Conservation (phyloP, 2,329 filamentous ascomycete species). For the Capronia americana region DNA sequence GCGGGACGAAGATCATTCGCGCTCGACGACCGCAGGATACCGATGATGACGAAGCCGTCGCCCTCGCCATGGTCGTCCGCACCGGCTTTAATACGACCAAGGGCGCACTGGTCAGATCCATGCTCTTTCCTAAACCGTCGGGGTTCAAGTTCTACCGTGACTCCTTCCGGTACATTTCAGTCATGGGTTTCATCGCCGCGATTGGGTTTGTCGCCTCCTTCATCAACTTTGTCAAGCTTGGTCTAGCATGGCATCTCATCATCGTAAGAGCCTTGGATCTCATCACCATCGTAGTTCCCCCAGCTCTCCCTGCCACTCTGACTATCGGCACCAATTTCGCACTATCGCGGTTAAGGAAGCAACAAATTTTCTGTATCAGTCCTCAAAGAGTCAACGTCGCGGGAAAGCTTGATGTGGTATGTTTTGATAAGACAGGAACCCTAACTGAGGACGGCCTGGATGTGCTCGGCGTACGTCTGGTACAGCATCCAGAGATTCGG, state of each 20-base stretch:
- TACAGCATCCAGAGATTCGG: slow-evolving; percentile 64
- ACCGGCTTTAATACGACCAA: slow-evolving; percentile 99
- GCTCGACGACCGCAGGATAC: slow-evolving; percentile 86
- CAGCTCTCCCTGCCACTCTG: slow-evolving; percentile 89
- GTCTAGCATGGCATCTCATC: slow-evolving; percentile 85
- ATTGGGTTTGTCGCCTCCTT: slow-evolving; percentile 90
- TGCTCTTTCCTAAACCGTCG: slow-evolving; percentile 97
- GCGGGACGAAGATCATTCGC: slow-evolving; percentile 92
- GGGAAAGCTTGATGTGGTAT: slow-evolving; percentile 93
- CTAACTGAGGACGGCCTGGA: slow-evolving; percentile 95
- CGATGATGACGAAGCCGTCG: slow-evolving; percentile 84
- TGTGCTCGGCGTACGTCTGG: slow-evolving; percentile 84
- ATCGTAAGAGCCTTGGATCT: slow-evolving; percentile 90
- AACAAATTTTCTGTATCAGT: slow-evolving; percentile 96
- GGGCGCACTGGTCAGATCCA: slow-evolving; percentile 90
- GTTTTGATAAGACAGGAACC: slow-evolving; percentile 99
- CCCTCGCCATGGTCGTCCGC: slow-evolving; percentile 86
- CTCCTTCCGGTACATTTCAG: slow-evolving; percentile 95
- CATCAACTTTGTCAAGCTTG: slow-evolving; percentile 87
- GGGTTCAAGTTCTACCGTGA: slow-evolving; percentile 99
- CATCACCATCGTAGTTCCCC: slow-evolving; percentile 97
- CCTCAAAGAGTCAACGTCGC: slow-evolving; percentile 96
- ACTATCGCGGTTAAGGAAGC: slow-evolving; percentile 79
- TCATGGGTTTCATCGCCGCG: slow-evolving; percentile 87
- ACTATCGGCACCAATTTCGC: slow-evolving; percentile 98